These are phyloP conservation scores for Lobosporangium transversale DNA, from an alignment of 192 early-diverging fungal genomes.

Conservation along the genomic window DNA sequence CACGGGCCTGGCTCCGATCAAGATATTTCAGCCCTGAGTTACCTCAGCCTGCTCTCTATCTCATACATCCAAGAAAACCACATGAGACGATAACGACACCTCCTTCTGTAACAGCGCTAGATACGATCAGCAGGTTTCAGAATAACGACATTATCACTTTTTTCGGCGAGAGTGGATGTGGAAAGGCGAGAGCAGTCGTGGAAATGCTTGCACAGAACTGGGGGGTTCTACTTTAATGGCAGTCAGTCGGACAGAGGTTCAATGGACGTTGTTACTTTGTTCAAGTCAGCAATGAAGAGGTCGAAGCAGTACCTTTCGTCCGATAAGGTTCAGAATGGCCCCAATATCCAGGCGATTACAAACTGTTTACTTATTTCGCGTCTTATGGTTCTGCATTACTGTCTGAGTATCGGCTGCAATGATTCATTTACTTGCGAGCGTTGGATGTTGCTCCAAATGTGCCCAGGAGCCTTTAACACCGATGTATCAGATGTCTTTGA, in stretches of 20 bases:
- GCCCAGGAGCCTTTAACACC: slow-evolving; percentile 45
- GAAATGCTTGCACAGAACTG: slow-evolving; percentile 48
- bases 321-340: slow-evolving; percentile 43
- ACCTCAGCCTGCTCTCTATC: slow-evolving; percentile 33
- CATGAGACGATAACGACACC: slow-evolving; percentile 33
- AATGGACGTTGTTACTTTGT: slow-evolving; percentile 45
- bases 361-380: slow-evolving; percentile 40
- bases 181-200: slow-evolving; percentile 43
- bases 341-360: slow-evolving; percentile 41
- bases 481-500: slow-evolving; percentile 43
- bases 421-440: slow-evolving; percentile 48
- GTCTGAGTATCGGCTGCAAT: slow-evolving; percentile 34
- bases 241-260: slow-evolving; percentile 37
- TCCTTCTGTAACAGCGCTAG: slow-evolving; percentile 24
- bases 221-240: slow-evolving; percentile 49
- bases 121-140: slow-evolving; percentile 28
- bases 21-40: slow-evolving; percentile 15
- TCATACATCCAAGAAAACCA: slow-evolving; percentile 42
- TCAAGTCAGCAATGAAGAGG: slow-evolving; percentile 21
- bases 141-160: slow-evolving; percentile 44
- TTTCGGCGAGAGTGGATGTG: slow-evolving; percentile 47
- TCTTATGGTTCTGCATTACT: slow-evolving; percentile 41
- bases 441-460: slow-evolving; percentile 52
- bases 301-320: slow-evolving; percentile 36
- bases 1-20: slow-evolving; percentile 26